Evolutionary conservation across 1,284 basidiomycete genomes (phyloP), one percentile per base, ranked within the genome.

Genomic region (Trametes pubescens): DNA sequence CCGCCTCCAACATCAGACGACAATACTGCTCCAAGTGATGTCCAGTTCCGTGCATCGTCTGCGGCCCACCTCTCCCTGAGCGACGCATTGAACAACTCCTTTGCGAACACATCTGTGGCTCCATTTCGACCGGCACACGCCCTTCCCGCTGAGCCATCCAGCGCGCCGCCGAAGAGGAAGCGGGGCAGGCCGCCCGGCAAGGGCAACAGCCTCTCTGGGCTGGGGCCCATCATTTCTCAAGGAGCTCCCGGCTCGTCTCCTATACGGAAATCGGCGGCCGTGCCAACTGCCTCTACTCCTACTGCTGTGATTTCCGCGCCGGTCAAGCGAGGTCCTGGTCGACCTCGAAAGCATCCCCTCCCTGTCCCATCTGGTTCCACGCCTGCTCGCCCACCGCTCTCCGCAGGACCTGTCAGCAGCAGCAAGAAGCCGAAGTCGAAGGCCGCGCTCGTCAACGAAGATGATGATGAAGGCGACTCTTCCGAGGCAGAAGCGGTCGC

Each of bases 41-140:
- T 8, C 2, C 58, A 48, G 11, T n/a, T 4, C 1, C 29, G 34
- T 7, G 26, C 21, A 2, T n/a, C 43, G 3, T 56, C 49, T 11
- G 47, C 24, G 14, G 16, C 40, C 13, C n/a, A 18, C 4, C 29
- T 56, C 4, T 43, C 61, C 6, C 38, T 67, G 4, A 61, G 40
- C 13, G 63, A 67, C n/a, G 66, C 63, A 0, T 24, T 67, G 51
- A 67, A 67, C 21, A 49, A 32, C 5, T 62, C 66, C 11, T 65
- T 63, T 24, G 57, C 38, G 4, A 9, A 43, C 16, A 11, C 18
- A 7, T n/a, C 35, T 1, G 29, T 32, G 29, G 3, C 29, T 29
- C 53, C 10, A n/a, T 34, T n/a, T 5, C 11, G 11, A 5, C 54
- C n/a, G 1, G 26, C 6, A n/a, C 13, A 40, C 13, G 2, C 3